Percentiles rank a stretch among this genome's conserved stretches.
Conservation (phyloP, 768 basidiomycete genomes). For the Candolleomyces eurysporus region DNA sequence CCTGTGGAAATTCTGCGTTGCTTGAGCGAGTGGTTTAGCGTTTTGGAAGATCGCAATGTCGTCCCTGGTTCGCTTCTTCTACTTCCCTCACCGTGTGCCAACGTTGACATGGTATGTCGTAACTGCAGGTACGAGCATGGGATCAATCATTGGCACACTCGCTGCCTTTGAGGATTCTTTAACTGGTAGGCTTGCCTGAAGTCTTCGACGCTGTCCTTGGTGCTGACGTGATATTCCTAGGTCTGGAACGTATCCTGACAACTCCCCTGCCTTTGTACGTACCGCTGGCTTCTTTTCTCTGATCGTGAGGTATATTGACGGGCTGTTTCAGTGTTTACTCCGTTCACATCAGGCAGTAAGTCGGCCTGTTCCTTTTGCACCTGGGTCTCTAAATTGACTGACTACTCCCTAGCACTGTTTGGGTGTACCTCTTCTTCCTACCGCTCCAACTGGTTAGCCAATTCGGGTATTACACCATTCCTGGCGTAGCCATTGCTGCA, state of each 20-base stretch:
- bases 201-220: no score
- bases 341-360: conserved; percentile 53
- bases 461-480: conserved; percentile 64
- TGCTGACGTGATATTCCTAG: conserved; percentile 21
- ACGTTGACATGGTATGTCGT: not conserved
- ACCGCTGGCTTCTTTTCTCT: not conserved
- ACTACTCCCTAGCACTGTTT: conserved; percentile 47
- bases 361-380: not conserved
- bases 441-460: conserved; percentile 70
- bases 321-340: conserved; percentile 49
- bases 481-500: conserved; percentile 61
- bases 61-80: conserved; percentile 45
- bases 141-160: conserved; percentile 46
- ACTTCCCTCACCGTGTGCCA: conserved; percentile 1
- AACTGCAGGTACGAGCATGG: conserved; percentile 45
- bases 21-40: conserved; percentile 57
- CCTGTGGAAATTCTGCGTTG: conserved; percentile 55
- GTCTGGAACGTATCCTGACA: conserved; percentile 58
- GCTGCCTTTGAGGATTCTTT: conserved; percentile 55
- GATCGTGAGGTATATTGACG: not conserved
- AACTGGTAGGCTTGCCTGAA: conserved; percentile 31
- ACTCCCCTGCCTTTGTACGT: conserved; percentile 67
- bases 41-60: conserved; percentile 55
- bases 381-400: not conserved
- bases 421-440: conserved; percentile 73